A percentile compares a stretch with the other conserved stretches of the same genome.
These are phyloP conservation scores for Camellia japonica DNA, from an alignment of 148 eudicot genomes.

Conservation along the genomic window DNA sequence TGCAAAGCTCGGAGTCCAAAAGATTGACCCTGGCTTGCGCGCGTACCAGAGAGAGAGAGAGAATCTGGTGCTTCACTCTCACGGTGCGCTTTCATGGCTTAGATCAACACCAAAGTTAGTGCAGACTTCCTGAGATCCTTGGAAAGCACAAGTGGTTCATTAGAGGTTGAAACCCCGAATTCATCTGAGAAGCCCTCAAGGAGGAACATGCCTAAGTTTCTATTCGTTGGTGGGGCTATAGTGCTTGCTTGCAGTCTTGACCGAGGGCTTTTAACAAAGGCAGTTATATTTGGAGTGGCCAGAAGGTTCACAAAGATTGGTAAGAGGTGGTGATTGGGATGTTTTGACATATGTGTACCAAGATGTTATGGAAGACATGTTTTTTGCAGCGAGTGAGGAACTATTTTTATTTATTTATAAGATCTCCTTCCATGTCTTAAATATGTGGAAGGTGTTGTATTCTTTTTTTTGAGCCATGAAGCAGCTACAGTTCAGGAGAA, in stretches of 20 bases:
- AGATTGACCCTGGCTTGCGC: constrained; percentile 52
- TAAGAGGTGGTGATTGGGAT: constrained; percentile 24
- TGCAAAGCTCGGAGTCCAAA: constrained; percentile 57
- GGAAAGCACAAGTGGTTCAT: constrained; percentile 21
- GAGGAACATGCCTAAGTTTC: constrained; percentile 38
- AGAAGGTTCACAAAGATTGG: constrained; percentile 52
- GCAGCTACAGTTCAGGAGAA: constrained; percentile 12
- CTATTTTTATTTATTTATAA: not conserved
- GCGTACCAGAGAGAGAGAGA: constrained; percentile 44
- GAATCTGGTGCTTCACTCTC: constrained; percentile 34
- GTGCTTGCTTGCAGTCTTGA: constrained; percentile 60
- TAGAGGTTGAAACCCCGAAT: constrained; percentile 18
- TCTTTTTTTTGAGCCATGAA: constrained; percentile 11
- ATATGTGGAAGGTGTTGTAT: not conserved
- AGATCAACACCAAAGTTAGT: constrained; percentile 46
- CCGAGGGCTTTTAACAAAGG: constrained; percentile 54
- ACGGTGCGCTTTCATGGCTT: constrained; percentile 47
- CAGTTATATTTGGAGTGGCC: constrained; percentile 59
- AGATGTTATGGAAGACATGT: not conserved
- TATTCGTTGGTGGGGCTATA: constrained; percentile 58
- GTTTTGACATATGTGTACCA: constrained; percentile 10
- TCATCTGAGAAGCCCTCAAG: constrained; percentile 37
- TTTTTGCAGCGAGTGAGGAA: not conserved
- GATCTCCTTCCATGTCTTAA: not conserved
- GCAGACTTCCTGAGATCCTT: constrained; percentile 28